Evolutionary conservation across 768 basidiomycete genomes (phyloP).

Genomic region (Lactarius trivialis): DNA sequence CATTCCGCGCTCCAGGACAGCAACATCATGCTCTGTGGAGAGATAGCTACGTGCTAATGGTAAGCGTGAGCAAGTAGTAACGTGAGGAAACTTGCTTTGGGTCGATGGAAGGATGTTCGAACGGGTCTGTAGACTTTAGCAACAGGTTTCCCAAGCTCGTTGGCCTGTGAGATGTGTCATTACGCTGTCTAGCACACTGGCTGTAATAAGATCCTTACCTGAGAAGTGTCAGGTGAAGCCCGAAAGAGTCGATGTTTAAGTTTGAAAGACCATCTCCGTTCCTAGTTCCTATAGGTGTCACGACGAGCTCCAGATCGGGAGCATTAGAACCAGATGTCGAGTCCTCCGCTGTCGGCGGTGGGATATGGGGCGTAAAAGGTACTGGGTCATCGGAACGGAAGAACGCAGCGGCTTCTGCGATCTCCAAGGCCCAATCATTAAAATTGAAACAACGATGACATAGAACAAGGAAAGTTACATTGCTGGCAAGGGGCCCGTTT

Average conservation of each 20-base stretch:
- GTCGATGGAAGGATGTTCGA: slow-evolving; percentile 39
- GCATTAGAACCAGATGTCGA: slow-evolving; percentile 30
- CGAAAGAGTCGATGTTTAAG: slow-evolving; percentile 25
- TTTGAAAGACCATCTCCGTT: slow-evolving; percentile 19
- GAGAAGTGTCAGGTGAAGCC: slow-evolving; percentile 28
- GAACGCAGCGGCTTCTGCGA: slow-evolving; percentile 48
- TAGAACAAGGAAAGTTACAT: slow-evolving; percentile 35
- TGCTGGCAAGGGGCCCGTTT: slow-evolving; percentile 47
- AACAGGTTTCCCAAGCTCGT: slow-evolving; percentile 38
- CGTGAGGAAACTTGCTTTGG: slow-evolving; percentile 32
- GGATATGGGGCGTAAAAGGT: slow-evolving; percentile 35
- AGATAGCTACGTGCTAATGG: slow-evolving; percentile 34
- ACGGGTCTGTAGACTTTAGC: slow-evolving; percentile 37
- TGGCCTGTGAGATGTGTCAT: slow-evolving; percentile 30
- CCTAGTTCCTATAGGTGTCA: slow-evolving; percentile 24
- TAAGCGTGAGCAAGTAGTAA: slow-evolving; percentile 5
- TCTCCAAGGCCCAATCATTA: slow-evolving; percentile 23
- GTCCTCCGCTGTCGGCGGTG: slow-evolving; percentile 25
- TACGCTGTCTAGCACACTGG: not conserved
- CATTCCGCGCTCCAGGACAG: slow-evolving; percentile 36
- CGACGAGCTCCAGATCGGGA: slow-evolving; percentile 34
- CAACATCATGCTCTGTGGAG: slow-evolving; percentile 35
- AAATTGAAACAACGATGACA: not conserved
- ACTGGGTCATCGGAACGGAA: slow-evolving; percentile 42
- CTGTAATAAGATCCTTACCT: slow-evolving; percentile 25